These are phyloP conservation scores for Dothideomycetes sp. DNA, from an alignment of 2,329 filamentous ascomycete species.

Conservation along the genomic window DNA sequence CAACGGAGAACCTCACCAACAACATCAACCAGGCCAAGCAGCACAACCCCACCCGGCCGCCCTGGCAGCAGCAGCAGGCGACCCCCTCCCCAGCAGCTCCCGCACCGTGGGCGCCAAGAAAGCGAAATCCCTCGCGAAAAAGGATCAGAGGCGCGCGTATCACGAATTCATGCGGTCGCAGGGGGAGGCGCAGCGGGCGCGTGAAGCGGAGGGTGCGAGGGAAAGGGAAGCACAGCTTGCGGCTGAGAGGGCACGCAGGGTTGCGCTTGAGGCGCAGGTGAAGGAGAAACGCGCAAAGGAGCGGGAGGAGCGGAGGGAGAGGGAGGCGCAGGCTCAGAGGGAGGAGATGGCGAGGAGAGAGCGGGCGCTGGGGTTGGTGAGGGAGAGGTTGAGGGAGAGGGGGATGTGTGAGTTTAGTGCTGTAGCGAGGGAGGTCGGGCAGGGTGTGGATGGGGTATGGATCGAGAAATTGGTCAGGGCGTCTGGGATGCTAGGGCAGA, in stretches of 20 bases:
- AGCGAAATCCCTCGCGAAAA: conserved; percentile 34
- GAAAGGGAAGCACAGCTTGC: conserved; percentile 33
- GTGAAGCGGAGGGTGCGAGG: conserved; percentile 30
- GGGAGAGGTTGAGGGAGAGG: conserved; percentile 17
- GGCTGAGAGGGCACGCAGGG: conserved; percentile 29
- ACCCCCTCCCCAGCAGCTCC: too few species aligned
- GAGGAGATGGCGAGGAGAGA: conserved; percentile 25
- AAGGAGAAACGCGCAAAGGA: conserved; percentile 28
- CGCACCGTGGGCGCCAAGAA: conserved; percentile 36
- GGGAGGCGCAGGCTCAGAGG: conserved; percentile 25
- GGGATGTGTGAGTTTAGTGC: conserved; percentile 26
- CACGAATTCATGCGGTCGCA: conserved; percentile 39
- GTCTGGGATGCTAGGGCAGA: conserved; percentile 24
- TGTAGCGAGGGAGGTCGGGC: conserved; percentile 29
- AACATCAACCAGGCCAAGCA: conserved; percentile 24
- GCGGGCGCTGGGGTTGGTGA: conserved; percentile 21
- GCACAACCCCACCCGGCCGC: conserved; percentile 11
- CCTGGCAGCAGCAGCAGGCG: too few species aligned
- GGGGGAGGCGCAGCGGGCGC: conserved; percentile 32
- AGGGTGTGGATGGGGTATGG: conserved; percentile 28
- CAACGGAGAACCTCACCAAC: not conserved
- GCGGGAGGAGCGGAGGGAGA: conserved; percentile 26
- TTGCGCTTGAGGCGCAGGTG: conserved; percentile 31
- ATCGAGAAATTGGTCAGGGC: conserved; percentile 32
- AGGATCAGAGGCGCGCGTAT: conserved; percentile 33